Evolutionary conservation across 345 rosid genomes (phyloP), one percentile per base, ranked within the genome.

Genomic region (Camelina neglecta): DNA sequence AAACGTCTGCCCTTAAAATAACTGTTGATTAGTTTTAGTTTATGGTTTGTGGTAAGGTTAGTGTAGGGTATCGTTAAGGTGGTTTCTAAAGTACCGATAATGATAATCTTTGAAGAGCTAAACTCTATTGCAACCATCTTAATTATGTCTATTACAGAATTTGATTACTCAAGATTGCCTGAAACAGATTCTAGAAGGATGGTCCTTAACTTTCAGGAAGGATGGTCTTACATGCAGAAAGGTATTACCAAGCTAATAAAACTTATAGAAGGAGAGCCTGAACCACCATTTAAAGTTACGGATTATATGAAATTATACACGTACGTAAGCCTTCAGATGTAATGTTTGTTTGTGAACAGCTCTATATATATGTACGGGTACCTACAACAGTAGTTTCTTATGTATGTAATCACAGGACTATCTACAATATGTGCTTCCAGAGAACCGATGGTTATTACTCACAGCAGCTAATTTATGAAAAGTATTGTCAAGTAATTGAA

Each of bases 401-500:
- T 44, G 54, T 63, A 38, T 18, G 18, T 18, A 44, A 1, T 64
- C 26, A 63, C 58, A 65, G 70, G 11, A 91, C 87, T 1, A 79
- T 83, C 18, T 85, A 86, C 77, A 72, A 81, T n/a, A 84, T 90
- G 97, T 90, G 97, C 54, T 80, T 76, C 7, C 93, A 89, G 80
- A 84, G 79, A 84, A 1, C 2, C 3, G 81, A 86, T 60, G 83
- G 2, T 24, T 24, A 85, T 58, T 86, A 86, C 70, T 84, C 88
- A 21, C 80, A 84, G 47, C 85, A 84, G 76, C 87, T 18, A 18
- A 18, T 91, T 42, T 88, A 87, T 65, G 85, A 86, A 31, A 86
- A 80, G 82, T 91, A 85, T 72, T 47, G 23, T 73, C 83, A 77
- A 77, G 65, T 87, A 1, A 75, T 89, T 72, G 70, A 82, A 24